phyloP scores from a whole-genome alignment of 2,329 filamentous ascomycete genomes.

The Penicillium sp. region DNA sequence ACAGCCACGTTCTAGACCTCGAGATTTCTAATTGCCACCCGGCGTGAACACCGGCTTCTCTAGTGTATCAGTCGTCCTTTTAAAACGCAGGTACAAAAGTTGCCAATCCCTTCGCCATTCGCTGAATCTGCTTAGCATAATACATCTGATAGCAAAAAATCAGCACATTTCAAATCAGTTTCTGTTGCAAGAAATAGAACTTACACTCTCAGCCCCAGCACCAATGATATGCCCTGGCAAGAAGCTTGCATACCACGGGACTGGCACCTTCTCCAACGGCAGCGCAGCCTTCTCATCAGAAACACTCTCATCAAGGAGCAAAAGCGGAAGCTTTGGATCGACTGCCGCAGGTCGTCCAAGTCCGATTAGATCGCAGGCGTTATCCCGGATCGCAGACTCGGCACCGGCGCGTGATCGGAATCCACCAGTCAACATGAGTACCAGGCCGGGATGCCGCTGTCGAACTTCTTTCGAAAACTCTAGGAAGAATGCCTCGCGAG shows the following conservation, averaged over 20 bases:
- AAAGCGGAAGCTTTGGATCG: slow-evolving; percentile 39
- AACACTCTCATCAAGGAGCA: slow-evolving; percentile 28
- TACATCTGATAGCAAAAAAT: slow-evolving; percentile 13
- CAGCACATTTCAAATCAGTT: slow-evolving; percentile 5
- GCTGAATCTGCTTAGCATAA: slow-evolving; percentile 17
- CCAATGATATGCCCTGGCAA: slow-evolving; percentile 25
- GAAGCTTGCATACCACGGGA: slow-evolving; percentile 21
- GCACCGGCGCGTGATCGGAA: slow-evolving; percentile 53
- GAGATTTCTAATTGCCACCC: no score
- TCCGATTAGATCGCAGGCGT: slow-evolving; percentile 48
- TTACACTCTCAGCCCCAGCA: slow-evolving; percentile 29
- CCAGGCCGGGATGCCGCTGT: slow-evolving; percentile 39
- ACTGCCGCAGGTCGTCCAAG: slow-evolving; percentile 45
- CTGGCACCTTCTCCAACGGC: slow-evolving; percentile 21
- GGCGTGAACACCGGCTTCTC: no score
- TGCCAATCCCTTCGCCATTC: slow-evolving; percentile 17
- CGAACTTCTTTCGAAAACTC: slow-evolving; percentile 56
- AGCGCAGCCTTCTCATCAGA: slow-evolving; percentile 23
- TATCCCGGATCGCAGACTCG: slow-evolving; percentile 44
- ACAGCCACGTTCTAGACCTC: no score
- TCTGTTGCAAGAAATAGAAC: slow-evolving; percentile 8
- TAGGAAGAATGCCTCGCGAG: slow-evolving; percentile 63
- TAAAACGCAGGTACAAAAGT: slow-evolving; percentile 15
- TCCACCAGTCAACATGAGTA: slow-evolving; percentile 57
- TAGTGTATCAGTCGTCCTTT: no score